phyloP scores from a whole-genome alignment of 2,329 filamentous ascomycete species.

The Trichoderma koningii region DNA sequence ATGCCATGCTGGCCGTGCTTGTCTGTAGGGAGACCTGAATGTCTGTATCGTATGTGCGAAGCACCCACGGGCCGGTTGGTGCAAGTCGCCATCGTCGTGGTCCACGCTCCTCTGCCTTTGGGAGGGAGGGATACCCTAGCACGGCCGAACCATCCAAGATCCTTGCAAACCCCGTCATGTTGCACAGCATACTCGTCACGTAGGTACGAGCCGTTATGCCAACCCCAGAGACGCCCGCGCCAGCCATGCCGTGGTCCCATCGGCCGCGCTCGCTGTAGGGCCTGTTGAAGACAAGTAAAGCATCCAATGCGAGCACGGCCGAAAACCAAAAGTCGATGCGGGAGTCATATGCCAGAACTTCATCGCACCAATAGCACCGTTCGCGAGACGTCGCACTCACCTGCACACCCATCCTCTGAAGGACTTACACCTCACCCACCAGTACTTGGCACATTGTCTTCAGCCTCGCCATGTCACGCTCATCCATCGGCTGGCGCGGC shows the following conservation, averaged over 20 bases:
- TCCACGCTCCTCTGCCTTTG: slow-evolving; percentile 5
- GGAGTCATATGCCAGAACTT: background rate
- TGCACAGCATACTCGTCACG: slow-evolving; percentile 20
- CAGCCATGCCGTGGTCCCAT: background rate
- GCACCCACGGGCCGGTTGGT: slow-evolving; percentile 13
- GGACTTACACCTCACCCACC: background rate
- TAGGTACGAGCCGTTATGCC: slow-evolving; percentile 22
- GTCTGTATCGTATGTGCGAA: background rate
- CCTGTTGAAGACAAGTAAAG: slow-evolving; percentile 12
- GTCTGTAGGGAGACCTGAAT: background rate
- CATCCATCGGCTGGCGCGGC: slow-evolving; percentile 26
- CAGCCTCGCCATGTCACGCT: slow-evolving; percentile 20
- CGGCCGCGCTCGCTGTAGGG: background rate
- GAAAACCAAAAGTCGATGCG: background rate
- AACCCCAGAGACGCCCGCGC: slow-evolving; percentile 21
- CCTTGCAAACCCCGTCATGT: slow-evolving; percentile 16
- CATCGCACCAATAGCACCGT: background rate
- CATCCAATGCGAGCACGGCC: background rate
- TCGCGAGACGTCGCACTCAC: background rate
- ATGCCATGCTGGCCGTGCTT: background rate
- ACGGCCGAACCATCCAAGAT: slow-evolving; percentile 9
- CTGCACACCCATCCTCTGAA: background rate
- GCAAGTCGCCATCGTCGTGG: background rate
- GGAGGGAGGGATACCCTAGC: slow-evolving; percentile 13
- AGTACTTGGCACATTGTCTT: background rate